These are phyloP conservation scores for Paecilomyces fulvus DNA, from an alignment of 2,329 filamentous ascomycete genomes.

Conservation along the genomic window DNA sequence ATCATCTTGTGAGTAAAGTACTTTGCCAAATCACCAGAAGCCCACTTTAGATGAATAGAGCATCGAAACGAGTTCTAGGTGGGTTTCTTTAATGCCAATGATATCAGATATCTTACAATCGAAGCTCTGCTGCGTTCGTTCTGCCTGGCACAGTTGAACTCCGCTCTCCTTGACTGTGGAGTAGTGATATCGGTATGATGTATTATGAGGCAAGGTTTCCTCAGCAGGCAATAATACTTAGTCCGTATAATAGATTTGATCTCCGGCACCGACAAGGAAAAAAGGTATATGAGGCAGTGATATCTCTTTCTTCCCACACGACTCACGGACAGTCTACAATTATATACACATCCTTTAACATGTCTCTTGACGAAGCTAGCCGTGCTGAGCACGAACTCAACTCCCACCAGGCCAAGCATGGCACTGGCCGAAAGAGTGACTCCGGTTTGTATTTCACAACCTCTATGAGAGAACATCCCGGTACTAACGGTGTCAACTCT, in stretches of 20 bases:
- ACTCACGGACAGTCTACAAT: background rate
- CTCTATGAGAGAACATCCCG: background rate
- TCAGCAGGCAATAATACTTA: background rate
- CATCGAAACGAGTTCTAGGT: background rate
- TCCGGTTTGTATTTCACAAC: slow-evolving; percentile 22
- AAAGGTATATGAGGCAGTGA: background rate
- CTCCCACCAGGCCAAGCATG: slow-evolving; percentile 31
- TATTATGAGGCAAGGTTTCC: slow-evolving; percentile 21
- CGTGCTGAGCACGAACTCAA: slow-evolving; percentile 34
- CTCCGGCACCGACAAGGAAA: background rate
- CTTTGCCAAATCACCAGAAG: too few species aligned
- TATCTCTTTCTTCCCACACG: too few species aligned
- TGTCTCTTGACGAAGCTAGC: slow-evolving; percentile 12
- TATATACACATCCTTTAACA: background rate
- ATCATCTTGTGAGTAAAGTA: too few species aligned
- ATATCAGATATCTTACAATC: background rate
- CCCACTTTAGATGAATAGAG: background rate
- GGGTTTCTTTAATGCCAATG: background rate
- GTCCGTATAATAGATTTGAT: background rate
- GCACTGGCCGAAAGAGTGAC: slow-evolving; percentile 28
- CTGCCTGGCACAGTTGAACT: background rate
- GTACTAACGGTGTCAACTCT: background rate
- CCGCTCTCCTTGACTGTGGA: background rate
- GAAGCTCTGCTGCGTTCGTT: background rate
- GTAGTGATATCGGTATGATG: slow-evolving; percentile 28